These are phyloP conservation scores for Mentha longifolia DNA, from an alignment of 257 asterid genomes.

Conservation along the genomic window DNA sequence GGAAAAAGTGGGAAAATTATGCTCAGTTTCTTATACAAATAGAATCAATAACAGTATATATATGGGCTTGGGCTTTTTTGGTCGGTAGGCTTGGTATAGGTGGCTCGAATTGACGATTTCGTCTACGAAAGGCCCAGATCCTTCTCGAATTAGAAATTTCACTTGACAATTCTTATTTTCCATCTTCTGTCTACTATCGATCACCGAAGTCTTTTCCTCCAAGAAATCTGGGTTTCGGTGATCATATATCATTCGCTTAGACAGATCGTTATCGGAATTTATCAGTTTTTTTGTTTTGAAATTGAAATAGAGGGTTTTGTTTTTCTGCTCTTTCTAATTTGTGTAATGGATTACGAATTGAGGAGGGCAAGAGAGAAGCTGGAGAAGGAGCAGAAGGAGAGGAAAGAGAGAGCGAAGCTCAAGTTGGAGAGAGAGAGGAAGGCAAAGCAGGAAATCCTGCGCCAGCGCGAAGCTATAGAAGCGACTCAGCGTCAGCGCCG, in stretches of 20 bases:
- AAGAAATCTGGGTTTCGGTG: constrained; percentile 42
- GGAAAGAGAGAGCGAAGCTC: constrained; percentile 74
- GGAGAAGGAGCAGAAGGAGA: constrained; percentile 80
- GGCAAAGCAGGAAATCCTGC: constrained; percentile 70
- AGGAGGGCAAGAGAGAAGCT: constrained; percentile 92
- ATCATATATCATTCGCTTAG: neutral
- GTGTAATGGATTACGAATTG: constrained; percentile 84
- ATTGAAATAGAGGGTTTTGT: neutral
- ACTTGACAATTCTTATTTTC: neutral
- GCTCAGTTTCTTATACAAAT: too few relatives aligned
- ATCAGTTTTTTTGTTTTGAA: constrained; percentile 2
- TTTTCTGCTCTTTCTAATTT: neutral
- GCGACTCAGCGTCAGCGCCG: constrained; percentile 81
- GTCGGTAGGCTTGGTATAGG: neutral
- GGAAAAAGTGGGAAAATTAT: too few relatives aligned
- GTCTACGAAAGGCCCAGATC: constrained; percentile 43
- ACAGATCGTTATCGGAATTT: constrained; percentile 17
- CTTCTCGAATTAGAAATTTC: constrained; percentile 36
- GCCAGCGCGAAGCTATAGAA: constrained; percentile 84
- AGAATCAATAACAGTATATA: too few relatives aligned
- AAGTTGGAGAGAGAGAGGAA: constrained; percentile 71
- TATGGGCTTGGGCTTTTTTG: neutral
- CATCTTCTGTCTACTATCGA: neutral
- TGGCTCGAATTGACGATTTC: neutral
- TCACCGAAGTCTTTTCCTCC: constrained; percentile 37